Conservation (phyloP, 2,329 filamentous ascomycete genomes). For the Leptodontidium sp. region DNA sequence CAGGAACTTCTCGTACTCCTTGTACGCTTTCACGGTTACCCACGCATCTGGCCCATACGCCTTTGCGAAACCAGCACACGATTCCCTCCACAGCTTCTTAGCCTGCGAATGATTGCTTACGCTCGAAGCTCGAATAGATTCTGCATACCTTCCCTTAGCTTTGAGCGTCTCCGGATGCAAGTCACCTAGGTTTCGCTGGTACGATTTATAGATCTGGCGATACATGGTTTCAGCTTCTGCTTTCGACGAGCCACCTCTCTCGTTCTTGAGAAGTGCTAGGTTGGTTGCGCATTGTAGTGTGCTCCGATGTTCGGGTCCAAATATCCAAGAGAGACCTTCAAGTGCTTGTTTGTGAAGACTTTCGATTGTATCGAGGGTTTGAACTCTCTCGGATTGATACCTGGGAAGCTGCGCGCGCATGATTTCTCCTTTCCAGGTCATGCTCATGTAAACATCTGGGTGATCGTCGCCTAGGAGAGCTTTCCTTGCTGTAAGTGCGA, state of each 20-base stretch:
- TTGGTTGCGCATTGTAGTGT: slow-evolving; percentile 39
- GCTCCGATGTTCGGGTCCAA: slow-evolving; percentile 39
- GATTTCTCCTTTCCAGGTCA: slow-evolving; percentile 43
- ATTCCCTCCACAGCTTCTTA: slow-evolving; percentile 40
- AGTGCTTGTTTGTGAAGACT: slow-evolving; percentile 36
- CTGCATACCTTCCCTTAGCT: slow-evolving; percentile 36
- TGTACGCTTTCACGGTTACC: slow-evolving; percentile 37
- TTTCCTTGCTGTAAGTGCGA: slow-evolving; percentile 33
- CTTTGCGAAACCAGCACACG: slow-evolving; percentile 38
- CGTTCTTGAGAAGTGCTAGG: slow-evolving; percentile 37
- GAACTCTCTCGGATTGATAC: slow-evolving; percentile 27
- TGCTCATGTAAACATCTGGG: slow-evolving; percentile 37
- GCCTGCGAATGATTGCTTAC: slow-evolving; percentile 33
- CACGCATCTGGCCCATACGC: slow-evolving; percentile 38
- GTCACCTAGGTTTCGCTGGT: slow-evolving; percentile 37
- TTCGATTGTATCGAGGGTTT: slow-evolving; percentile 37
- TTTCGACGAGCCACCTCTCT: slow-evolving; percentile 33
- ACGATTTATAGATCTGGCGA: slow-evolving; percentile 34
- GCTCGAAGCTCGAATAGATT: slow-evolving; percentile 34
- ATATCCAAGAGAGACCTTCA: slow-evolving; percentile 37
- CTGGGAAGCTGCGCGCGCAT: slow-evolving; percentile 37
- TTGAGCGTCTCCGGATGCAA: slow-evolving; percentile 41
- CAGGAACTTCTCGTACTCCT: slow-evolving; percentile 41
- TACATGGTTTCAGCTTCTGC: slow-evolving; percentile 36
- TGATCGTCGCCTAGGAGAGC: slow-evolving; percentile 37